Conservation (phyloP, 2,329 filamentous ascomycete species). For the Thelonectria olida region DNA sequence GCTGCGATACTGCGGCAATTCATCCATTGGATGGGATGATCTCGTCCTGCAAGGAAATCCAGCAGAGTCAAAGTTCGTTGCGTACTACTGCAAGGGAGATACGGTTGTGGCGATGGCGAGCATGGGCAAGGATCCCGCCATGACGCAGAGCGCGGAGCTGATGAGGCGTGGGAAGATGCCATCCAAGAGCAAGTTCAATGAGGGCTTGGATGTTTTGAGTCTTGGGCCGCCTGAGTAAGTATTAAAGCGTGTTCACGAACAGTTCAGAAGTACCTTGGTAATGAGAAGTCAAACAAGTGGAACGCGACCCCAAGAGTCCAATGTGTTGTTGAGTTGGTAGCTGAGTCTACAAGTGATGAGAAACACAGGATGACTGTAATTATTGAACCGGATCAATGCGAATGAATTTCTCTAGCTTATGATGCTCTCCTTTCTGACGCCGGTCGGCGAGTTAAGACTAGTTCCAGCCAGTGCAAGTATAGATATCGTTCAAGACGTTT, state of each 20-base stretch:
- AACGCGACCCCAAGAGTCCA: too few relatives aligned
- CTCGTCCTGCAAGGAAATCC: slow-evolving; percentile 81
- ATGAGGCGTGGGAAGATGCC: slow-evolving; percentile 88
- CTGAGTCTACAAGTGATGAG: too few relatives aligned
- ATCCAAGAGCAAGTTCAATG: slow-evolving; percentile 77
- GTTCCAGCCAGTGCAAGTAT: too few relatives aligned
- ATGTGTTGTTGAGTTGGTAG: too few relatives aligned
- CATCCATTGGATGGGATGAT: slow-evolving; percentile 83
- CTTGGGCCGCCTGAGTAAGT: slow-evolving; percentile 44
- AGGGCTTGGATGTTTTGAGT: slow-evolving; percentile 63
- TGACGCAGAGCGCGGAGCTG: slow-evolving; percentile 83
- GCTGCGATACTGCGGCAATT: slow-evolving; percentile 92
- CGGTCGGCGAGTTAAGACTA: too few relatives aligned
- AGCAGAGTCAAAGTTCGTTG: slow-evolving; percentile 82
- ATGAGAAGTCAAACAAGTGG: background rate
- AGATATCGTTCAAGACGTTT: too few relatives aligned
- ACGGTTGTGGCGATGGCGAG: slow-evolving; percentile 88
- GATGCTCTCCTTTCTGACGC: too few relatives aligned
- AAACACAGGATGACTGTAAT: too few relatives aligned
- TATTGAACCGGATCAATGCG: too few relatives aligned
- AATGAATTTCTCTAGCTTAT: too few relatives aligned
- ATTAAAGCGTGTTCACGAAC: too few relatives aligned
- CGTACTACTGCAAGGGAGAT: slow-evolving; percentile 89
- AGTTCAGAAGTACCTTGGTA: background rate
- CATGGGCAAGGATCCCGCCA: slow-evolving; percentile 89